Evolutionary conservation across 257 asterid species (phyloP).

Genomic region (Rhazya stricta): DNA sequence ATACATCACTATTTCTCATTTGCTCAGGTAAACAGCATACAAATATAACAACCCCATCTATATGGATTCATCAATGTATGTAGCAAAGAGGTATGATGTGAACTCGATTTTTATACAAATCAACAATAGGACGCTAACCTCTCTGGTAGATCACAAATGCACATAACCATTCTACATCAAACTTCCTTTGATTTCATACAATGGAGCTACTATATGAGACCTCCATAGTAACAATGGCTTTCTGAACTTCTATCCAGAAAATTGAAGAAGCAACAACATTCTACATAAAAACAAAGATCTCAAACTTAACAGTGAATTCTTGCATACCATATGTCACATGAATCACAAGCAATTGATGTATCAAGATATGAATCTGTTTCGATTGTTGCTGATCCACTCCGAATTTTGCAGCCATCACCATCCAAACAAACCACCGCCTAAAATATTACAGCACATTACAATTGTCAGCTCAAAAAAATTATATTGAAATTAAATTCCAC

Average conservation of each 20-base stretch:
- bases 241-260: not conserved
- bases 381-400: conserved; percentile 53
- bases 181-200: not conserved
- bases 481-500: conserved; percentile 20
- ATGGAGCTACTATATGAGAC: not conserved
- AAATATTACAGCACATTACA: conserved; percentile 34
- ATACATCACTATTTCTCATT: not conserved
- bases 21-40: not conserved
- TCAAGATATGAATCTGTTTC: conserved; percentile 79
- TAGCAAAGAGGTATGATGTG: not conserved
- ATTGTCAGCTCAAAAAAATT: conserved; percentile 27
- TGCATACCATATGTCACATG: conserved; percentile 84
- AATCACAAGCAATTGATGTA: conserved; percentile 98
- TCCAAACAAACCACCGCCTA: conserved; percentile 99
- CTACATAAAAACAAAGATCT: not conserved
- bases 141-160: not conserved
- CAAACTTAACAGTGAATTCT: not conserved
- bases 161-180: not conserved
- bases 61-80: not conserved
- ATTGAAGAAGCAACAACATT: not conserved
- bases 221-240: not conserved
- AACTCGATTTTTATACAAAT: not conserved
- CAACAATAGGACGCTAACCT: not conserved
- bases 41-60: not conserved
- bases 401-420: conserved; percentile 89